phyloP scores from a whole-genome alignment of 179 eudicot species.

The Pouteria campechiana region DNA sequence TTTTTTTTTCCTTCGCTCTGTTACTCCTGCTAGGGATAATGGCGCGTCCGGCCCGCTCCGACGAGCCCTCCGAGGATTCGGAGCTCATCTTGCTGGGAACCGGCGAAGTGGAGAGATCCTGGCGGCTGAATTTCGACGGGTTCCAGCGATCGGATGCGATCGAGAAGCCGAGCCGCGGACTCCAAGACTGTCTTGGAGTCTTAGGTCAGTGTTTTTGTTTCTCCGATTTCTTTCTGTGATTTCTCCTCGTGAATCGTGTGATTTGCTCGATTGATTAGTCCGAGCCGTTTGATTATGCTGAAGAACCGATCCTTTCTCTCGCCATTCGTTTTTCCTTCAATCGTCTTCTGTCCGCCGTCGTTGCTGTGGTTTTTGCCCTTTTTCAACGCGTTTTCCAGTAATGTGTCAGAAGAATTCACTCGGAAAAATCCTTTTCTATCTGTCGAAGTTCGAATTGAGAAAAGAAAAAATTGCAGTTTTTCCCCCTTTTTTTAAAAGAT shows the following conservation, averaged over 20 bases:
- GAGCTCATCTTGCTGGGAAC: slow-evolving; percentile 24
- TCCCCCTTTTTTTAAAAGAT: no score
- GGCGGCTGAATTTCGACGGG: slow-evolving; percentile 68
- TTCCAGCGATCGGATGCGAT: slow-evolving; percentile 34
- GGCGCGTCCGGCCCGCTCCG: no score
- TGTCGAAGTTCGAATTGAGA: no score
- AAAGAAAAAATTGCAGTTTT: no score
- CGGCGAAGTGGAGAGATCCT: slow-evolving; percentile 24
- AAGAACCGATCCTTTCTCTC: no score
- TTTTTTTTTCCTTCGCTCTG: no score
- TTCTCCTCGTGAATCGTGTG: neutral
- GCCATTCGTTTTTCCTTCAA: neutral
- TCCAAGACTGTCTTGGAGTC: slow-evolving; percentile 67
- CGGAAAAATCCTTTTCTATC: no score
- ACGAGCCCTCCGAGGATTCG: no score
- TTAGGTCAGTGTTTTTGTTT: slow-evolving; percentile 26
- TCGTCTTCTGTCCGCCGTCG: neutral
- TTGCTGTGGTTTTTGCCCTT: neutral
- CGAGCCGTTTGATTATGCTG: neutral
- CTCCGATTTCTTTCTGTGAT: neutral
- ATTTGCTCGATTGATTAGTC: neutral
- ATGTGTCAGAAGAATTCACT: no score
- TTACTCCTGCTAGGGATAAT: no score
- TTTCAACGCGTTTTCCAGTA: no score
- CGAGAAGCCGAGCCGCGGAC: slow-evolving; percentile 53